A percentile compares a stretch with the other conserved stretches of the same genome.
Evolutionary conservation across 345 rosid species (phyloP).

Genomic region (Eucalyptus guilfoylei): DNA sequence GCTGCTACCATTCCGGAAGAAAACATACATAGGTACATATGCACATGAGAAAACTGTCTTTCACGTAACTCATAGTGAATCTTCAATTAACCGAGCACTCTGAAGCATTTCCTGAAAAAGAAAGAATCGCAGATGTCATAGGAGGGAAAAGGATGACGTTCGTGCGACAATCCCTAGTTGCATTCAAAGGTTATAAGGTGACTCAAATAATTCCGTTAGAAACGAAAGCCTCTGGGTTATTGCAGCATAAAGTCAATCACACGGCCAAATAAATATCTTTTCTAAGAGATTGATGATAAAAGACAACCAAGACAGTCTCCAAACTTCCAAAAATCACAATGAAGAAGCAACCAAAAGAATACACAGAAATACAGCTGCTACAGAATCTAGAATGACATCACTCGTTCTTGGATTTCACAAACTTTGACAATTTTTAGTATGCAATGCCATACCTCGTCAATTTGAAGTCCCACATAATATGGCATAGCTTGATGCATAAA

Average conservation of each 20-base stretch:
- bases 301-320: background rate
- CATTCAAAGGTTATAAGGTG: background rate
- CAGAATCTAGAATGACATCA: background rate
- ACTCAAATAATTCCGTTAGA: background rate
- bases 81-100: background rate
- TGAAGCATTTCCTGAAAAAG: background rate
- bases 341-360: background rate
- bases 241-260: background rate
- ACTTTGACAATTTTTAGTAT: background rate
- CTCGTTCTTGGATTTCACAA: background rate
- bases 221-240: background rate
- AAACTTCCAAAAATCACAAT: background rate
- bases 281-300: background rate
- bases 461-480: background rate
- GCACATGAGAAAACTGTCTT: background rate
- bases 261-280: background rate
- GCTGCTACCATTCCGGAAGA: background rate
- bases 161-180: background rate
- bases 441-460: background rate
- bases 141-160: background rate
- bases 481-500: background rate
- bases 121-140: background rate
- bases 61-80: background rate
- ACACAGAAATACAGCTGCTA: background rate
- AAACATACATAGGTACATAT: background rate